These are phyloP conservation scores for Penicillium macrosclerotiorum DNA, from an alignment of 495 filamentous ascomycete species.

Conservation along the genomic window DNA sequence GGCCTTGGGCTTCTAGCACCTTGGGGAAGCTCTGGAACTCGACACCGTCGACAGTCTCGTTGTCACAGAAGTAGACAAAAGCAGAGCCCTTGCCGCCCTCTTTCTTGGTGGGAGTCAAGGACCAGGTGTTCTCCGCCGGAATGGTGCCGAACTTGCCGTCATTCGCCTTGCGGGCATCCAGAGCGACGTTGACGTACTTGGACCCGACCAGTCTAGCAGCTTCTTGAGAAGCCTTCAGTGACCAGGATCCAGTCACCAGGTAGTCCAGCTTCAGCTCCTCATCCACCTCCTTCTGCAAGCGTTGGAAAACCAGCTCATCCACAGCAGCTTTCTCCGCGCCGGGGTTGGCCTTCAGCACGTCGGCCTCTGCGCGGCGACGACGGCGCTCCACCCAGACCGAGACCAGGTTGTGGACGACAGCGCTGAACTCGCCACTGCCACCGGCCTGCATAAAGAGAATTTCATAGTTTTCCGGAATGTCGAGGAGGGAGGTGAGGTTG, in stretches of 20 bases:
- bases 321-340: conserved; percentile 30
- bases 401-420: conserved; percentile 77
- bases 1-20: conserved; percentile 49
- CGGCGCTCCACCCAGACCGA: conserved; percentile 73
- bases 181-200: conserved; percentile 74
- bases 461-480: conserved; percentile 75
- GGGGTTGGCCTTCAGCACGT: conserved; percentile 33
- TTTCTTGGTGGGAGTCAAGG: conserved; percentile 58
- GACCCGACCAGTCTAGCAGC: conserved; percentile 71
- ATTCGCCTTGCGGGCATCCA: conserved; percentile 66
- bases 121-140: conserved; percentile 73
- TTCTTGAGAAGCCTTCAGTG: conserved; percentile 86
- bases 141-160: conserved; percentile 88
- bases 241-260: conserved; percentile 88
- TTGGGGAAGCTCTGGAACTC: conserved; percentile 80
- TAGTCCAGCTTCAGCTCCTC: conserved; percentile 79
- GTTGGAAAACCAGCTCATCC: conserved; percentile 54
- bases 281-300: conserved; percentile 60
- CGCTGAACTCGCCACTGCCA: conserved; percentile 79
- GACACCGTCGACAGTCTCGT: conserved; percentile 84
- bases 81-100: conserved; percentile 56
- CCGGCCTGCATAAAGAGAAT: conserved; percentile 79
- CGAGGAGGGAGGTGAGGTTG: conserved; percentile 64
- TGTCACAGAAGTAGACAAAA: conserved; percentile 88
- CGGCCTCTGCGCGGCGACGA: conserved; percentile 34